phyloP scores from a whole-genome alignment of 1,139 yeast genomes.

The Meyerozyma carpophila region DNA sequence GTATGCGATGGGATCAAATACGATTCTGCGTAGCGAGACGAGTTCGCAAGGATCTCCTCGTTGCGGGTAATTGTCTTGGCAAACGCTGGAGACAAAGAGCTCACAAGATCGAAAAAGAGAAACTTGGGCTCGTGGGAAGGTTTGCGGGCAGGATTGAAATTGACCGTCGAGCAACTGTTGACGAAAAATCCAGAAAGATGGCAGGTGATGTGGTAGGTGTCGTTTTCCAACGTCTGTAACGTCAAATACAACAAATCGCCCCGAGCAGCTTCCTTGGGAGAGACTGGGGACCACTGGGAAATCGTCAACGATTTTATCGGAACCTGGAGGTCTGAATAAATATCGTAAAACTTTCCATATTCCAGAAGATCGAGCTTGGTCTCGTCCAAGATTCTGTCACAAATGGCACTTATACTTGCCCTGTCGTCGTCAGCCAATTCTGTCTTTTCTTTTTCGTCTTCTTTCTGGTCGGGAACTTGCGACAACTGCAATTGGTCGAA shows the following conservation, averaged over 20 bases:
- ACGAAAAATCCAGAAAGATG: conserved; percentile 75
- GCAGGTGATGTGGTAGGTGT: conserved; percentile 71
- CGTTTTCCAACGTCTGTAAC: conserved; percentile 76
- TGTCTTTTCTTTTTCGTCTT: conserved; percentile 4
- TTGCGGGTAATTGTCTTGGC: conserved; percentile 33
- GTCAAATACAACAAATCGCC: conserved; percentile 82
- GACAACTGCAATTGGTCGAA: conserved; percentile 27
- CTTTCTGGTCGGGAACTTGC: conserved; percentile 13
- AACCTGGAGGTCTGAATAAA: conserved; percentile 20
- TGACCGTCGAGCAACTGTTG: conserved; percentile 59
- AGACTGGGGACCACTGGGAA: conserved; percentile 88
- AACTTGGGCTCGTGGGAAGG: conserved; percentile 32
- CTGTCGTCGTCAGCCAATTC: conserved; percentile 18
- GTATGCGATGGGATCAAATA: conserved; percentile 58
- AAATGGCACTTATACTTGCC: conserved; percentile 11
- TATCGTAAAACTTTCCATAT: conserved; percentile 15
- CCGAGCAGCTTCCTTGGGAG: conserved; percentile 52
- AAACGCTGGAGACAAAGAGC: conserved; percentile 50
- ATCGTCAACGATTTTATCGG: conserved; percentile 54
- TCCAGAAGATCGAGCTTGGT: conserved; percentile 6
- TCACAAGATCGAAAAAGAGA: conserved; percentile 50
- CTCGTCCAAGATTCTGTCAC: conserved; percentile 10
- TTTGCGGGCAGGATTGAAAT: conserved; percentile 63
- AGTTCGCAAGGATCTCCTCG: conserved; percentile 34
- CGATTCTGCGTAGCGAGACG: conserved; percentile 50